phyloP scores from a whole-genome alignment of 2,329 filamentous ascomycete genomes.

The Emydomyces testavorans region DNA sequence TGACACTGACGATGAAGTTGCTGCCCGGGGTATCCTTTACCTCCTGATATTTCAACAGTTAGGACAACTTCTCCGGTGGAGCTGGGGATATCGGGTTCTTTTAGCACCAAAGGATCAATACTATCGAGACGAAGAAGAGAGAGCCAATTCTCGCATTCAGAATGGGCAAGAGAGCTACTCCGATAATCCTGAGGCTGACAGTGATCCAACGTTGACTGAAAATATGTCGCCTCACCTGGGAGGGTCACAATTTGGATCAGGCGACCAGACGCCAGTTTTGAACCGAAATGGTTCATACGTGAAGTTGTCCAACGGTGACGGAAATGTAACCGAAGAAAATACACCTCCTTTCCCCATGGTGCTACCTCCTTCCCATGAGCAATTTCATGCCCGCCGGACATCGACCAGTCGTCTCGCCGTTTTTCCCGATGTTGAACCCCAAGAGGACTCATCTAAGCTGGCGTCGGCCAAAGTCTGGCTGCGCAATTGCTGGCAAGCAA shows the following conservation, averaged over 20 bases:
- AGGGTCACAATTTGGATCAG: conserved; percentile 26
- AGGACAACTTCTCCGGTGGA: conserved; percentile 90
- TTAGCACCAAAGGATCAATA: conserved; percentile 65
- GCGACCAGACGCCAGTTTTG: conserved; percentile 32
- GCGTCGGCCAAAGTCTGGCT: conserved; percentile 10
- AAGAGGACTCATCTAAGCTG: conserved; percentile 15
- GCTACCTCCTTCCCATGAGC: conserved; percentile 8
- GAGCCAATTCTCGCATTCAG: conserved; percentile 27
- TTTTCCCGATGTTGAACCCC: conserved; percentile 23
- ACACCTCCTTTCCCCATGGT: background rate
- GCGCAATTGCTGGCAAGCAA: background rate
- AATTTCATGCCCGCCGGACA: conserved; percentile 30
- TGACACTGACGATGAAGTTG: conserved; percentile 92
- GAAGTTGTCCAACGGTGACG: conserved; percentile 18
- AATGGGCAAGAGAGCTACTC: conserved; percentile 32
- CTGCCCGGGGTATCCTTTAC: conserved; percentile 85
- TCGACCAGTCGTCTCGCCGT: conserved; percentile 48
- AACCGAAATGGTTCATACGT: conserved; percentile 26
- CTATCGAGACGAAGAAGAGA: conserved; percentile 33
- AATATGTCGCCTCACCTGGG: conserved; percentile 17
- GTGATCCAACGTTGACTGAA: conserved; percentile 21
- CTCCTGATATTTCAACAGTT: conserved; percentile 95
- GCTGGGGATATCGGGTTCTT: conserved; percentile 92
- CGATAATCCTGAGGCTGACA: conserved; percentile 26
- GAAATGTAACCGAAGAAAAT: background rate